Conservation (phyloP, 768 basidiomycete genomes). For the Macrocybe gigantea region DNA sequence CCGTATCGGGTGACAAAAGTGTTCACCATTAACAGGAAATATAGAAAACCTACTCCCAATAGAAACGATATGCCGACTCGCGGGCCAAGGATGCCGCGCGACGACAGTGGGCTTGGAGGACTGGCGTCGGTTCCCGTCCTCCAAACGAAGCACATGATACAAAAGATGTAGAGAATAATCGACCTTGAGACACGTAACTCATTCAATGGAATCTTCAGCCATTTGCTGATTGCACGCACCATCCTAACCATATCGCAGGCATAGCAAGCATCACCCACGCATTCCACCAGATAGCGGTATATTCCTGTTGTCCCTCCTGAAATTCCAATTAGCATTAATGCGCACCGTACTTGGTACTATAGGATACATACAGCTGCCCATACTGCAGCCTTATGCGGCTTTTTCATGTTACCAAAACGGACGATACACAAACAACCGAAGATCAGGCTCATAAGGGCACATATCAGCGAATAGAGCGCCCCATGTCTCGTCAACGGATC, state of each 20-base stretch:
- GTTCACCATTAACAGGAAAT: slow-evolving; percentile 43
- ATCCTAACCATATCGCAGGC: slow-evolving; percentile 56
- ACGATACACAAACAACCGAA: slow-evolving; percentile 75
- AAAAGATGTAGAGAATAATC: slow-evolving; percentile 42
- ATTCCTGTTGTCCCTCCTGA: slow-evolving; percentile 48
- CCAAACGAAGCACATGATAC: slow-evolving; percentile 58
- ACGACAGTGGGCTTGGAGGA: slow-evolving; percentile 22
- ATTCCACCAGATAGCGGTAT: slow-evolving; percentile 40
- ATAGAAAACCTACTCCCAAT: slow-evolving; percentile 46
- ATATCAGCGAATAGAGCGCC: slow-evolving; percentile 59
- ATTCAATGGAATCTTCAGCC: background rate
- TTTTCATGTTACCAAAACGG: slow-evolving; percentile 66
- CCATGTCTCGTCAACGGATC: slow-evolving; percentile 60
- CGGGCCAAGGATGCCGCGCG: slow-evolving; percentile 30
- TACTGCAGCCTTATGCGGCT: slow-evolving; percentile 61
- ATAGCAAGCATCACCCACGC: slow-evolving; percentile 60
- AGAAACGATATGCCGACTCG: slow-evolving; percentile 45
- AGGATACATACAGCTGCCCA: slow-evolving; percentile 57
- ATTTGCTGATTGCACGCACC: slow-evolving; percentile 24
- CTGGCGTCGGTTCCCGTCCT: slow-evolving; percentile 30
- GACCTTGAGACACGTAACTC: slow-evolving; percentile 25
- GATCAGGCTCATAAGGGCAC: slow-evolving; percentile 62
- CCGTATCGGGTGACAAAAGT: slow-evolving; percentile 47
- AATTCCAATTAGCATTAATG: background rate
- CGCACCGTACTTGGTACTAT: background rate